phyloP scores from a whole-genome alignment of 768 basidiomycete genomes.

The Collybia mongolica region DNA sequence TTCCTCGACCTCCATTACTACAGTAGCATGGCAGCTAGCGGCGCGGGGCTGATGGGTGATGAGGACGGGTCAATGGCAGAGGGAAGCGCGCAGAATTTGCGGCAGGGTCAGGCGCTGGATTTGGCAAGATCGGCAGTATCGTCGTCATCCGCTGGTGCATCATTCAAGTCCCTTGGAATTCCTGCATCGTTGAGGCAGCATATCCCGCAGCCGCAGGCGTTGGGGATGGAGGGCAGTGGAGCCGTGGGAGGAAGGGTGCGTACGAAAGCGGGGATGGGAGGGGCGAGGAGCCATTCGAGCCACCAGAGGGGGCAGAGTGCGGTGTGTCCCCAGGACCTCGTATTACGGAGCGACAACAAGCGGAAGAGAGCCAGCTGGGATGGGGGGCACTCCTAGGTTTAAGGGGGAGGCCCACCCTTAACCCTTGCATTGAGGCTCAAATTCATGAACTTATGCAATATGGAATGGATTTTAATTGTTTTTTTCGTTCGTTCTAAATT shows the following conservation, averaged over 20 bases:
- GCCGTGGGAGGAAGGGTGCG: conserved; percentile 3
- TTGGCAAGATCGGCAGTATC: conserved; percentile 30
- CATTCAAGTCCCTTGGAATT: conserved; percentile 14
- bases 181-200: conserved; percentile 17
- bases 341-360: conserved; percentile 31
- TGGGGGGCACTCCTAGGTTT: conserved; percentile 21
- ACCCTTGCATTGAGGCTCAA: too few species aligned
- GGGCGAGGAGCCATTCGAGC: conserved; percentile 13
- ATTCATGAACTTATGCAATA: too few species aligned
- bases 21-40: conserved; percentile 13
- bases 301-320: conserved; percentile 47
- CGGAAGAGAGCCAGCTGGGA: conserved; percentile 48
- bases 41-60: neutral
- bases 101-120: conserved; percentile 35
- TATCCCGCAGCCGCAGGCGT: neutral
- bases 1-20: conserved; percentile 79
- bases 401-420: too few species aligned
- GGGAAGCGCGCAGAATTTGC: neutral
- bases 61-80: conserved; percentile 11
- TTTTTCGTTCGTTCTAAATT: too few species aligned
- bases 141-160: conserved; percentile 13
- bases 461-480: too few species aligned
- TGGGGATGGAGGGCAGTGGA: conserved; percentile 2
- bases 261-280: conserved; percentile 1
- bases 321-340: conserved; percentile 40